Percentiles rank a stretch among this genome's conserved stretches.
phyloP scores from a whole-genome alignment of 768 basidiomycete species.

The Pisolithus marmoratus region DNA sequence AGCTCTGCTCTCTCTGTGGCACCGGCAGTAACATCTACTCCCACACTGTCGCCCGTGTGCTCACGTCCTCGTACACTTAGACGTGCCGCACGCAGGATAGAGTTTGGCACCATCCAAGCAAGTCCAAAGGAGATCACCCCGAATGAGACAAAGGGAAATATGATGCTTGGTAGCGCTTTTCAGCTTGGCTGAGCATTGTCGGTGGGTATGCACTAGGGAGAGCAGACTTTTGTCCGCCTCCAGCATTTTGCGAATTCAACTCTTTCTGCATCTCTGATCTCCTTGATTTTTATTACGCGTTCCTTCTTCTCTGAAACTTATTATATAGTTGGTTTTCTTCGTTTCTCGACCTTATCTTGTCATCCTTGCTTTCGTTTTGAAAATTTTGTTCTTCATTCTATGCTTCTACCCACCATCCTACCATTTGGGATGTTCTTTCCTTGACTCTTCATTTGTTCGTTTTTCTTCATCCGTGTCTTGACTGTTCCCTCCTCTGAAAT shows the following conservation, averaged over 20 bases:
- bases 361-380: not conserved
- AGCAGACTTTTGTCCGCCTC: not conserved
- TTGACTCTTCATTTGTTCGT: not conserved
- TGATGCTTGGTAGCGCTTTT: slow-evolving; percentile 65
- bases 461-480: not conserved
- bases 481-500: not conserved
- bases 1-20: slow-evolving; percentile 8
- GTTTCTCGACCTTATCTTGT: not conserved
- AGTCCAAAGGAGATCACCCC: slow-evolving; percentile 29
- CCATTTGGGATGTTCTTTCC: not conserved
- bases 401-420: not conserved
- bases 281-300: not conserved
- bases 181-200: slow-evolving; percentile 42
- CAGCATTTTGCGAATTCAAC: no score
- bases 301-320: no score
- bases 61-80: slow-evolving; percentile 24
- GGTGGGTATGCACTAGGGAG: not conserved
- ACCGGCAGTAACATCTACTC: slow-evolving; percentile 2
- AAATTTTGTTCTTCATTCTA: not conserved
- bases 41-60: slow-evolving; percentile 14
- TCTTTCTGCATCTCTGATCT: not conserved
- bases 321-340: not conserved
- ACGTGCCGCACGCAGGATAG: slow-evolving; percentile 50
- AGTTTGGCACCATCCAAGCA: slow-evolving; percentile 49
- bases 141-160: slow-evolving; percentile 28